phyloP scores from a whole-genome alignment of 225 moss, liverwort and hornwort genomes.

The Ulota crispa region DNA sequence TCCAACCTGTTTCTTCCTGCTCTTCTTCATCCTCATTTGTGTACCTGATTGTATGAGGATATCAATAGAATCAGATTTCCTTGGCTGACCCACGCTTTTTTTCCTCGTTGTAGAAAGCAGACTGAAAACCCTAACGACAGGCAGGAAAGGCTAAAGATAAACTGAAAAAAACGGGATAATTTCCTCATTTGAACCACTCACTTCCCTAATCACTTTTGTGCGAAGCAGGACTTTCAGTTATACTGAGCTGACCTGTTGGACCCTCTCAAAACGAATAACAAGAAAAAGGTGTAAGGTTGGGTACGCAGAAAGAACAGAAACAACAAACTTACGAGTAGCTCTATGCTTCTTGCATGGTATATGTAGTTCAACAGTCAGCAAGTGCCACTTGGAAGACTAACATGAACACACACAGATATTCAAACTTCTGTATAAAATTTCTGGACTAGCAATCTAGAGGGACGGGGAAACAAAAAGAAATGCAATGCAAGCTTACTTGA shows the following conservation, averaged over 20 bases:
- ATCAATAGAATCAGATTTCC: slow-evolving; percentile 6
- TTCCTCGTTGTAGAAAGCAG: not conserved
- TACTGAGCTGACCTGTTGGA: not conserved
- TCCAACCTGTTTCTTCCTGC: slow-evolving; percentile 97
- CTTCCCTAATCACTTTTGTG: not conserved
- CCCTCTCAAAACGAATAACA: not conserved
- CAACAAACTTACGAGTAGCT: not conserved
- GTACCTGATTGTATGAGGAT: slow-evolving; percentile 47
- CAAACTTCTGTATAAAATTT: not conserved
- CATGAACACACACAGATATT: not conserved
- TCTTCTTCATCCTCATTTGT: slow-evolving; percentile 98
- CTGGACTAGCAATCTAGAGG: not conserved
- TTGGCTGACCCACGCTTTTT: not conserved
- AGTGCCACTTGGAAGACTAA: not conserved
- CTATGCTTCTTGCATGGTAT: not conserved
- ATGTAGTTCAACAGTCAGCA: not conserved
- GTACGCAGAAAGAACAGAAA: not conserved
- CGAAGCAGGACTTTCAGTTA: slow-evolving; percentile 1
- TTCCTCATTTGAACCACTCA: not conserved
- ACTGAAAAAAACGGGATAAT: not conserved
- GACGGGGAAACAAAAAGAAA: not conserved
- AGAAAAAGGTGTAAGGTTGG: not conserved
- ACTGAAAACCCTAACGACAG: not conserved
- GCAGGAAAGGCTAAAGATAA: not conserved
- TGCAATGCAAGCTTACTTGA: slow-evolving; percentile 63